Conservation (phyloP, 345 rosid genomes). For the Fremontodendron californicum region DNA sequence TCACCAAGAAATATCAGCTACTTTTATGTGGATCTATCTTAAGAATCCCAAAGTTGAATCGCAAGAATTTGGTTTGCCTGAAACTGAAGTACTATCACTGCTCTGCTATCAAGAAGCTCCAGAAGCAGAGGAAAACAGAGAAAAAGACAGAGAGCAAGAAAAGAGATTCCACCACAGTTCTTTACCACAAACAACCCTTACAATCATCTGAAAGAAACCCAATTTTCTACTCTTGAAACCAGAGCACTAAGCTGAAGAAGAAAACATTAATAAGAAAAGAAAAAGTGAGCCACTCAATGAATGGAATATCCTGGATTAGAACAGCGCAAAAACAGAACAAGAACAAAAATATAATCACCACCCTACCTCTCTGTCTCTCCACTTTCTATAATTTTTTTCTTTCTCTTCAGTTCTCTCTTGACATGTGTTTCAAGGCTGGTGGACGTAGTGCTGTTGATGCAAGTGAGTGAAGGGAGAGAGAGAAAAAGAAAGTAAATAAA, state of each 20-base stretch:
- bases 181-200: neutral
- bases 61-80: neutral
- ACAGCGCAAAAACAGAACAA: conserved; percentile 2
- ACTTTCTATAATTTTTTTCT: neutral
- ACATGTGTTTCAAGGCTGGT: neutral
- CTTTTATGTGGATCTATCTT: neutral
- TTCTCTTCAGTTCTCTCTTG: neutral
- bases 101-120: conserved; percentile 6
- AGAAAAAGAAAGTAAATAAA: neutral
- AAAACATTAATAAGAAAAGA: conserved; percentile 7
- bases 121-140: conserved; percentile 15
- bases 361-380: conserved; percentile 16
- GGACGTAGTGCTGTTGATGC: conserved; percentile 17
- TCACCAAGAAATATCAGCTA: neutral
- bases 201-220: conserved; percentile 24
- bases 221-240: conserved; percentile 23
- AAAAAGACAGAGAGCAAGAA: neutral
- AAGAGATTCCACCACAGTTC: conserved; percentile 1
- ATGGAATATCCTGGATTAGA: conserved; percentile 2
- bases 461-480: conserved; percentile 14
- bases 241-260: conserved; percentile 24
- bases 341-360: neutral
- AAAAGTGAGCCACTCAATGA: conserved; percentile 10
- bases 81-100: neutral
- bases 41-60: neutral